These are phyloP conservation scores for Xylariaceae sp. DNA, from an alignment of 2,329 filamentous ascomycete species.

Conservation along the genomic window DNA sequence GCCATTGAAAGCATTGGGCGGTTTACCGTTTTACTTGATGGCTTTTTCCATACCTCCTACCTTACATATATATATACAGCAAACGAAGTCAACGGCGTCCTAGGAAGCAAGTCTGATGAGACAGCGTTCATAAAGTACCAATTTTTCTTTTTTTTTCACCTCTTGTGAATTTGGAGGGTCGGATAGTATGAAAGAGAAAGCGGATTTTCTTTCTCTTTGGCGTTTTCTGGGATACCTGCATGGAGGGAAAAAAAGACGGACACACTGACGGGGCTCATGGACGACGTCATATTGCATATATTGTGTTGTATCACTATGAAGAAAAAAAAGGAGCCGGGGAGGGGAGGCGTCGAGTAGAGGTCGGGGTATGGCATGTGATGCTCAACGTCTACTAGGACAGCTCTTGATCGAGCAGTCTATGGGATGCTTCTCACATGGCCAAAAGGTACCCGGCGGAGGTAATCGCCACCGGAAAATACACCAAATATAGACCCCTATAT, in stretches of 20 bases:
- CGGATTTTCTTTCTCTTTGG: slow-evolving; percentile 20
- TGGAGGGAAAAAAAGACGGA: slow-evolving; percentile 23
- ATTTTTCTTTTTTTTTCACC: slow-evolving; percentile 15
- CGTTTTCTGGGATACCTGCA: slow-evolving; percentile 28
- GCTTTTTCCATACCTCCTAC: not conserved
- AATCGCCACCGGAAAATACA: not conserved
- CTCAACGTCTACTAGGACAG: not conserved
- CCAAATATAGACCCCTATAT: not conserved
- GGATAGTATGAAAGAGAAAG: slow-evolving; percentile 19
- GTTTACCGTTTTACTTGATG: slow-evolving; percentile 9
- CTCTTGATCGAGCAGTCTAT: not conserved
- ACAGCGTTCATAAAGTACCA: slow-evolving; percentile 23
- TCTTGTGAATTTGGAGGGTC: slow-evolving; percentile 6
- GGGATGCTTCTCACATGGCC: not conserved
- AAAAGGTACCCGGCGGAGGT: not conserved
- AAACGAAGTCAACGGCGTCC: slow-evolving; percentile 25
- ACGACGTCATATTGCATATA: slow-evolving; percentile 17
- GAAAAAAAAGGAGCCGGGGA: slow-evolving; percentile 4
- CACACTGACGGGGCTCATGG: slow-evolving; percentile 14
- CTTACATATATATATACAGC: slow-evolving; percentile 13
- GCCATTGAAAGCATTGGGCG: not conserved
- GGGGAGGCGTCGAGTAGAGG: not conserved
- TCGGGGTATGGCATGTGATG: not conserved
- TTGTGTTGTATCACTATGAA: slow-evolving; percentile 12
- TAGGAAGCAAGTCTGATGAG: slow-evolving; percentile 15